Evolutionary conservation across 2,329 filamentous ascomycete species (phyloP).

Genomic region (Phaeosphaeriaceae sp.): DNA sequence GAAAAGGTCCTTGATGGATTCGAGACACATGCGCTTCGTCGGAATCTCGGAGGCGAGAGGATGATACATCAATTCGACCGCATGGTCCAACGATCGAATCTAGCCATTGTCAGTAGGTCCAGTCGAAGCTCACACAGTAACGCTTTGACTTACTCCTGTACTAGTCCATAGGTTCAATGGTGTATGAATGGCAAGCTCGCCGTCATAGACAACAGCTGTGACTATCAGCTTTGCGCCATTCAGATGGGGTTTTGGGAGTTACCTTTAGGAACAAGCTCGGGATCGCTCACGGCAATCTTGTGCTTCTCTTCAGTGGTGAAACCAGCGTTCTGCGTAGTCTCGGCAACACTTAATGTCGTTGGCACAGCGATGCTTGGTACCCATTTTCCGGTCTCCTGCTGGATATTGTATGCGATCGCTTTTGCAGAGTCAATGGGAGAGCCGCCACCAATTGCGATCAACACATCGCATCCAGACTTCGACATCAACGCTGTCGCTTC

Average conservation of each 20-base stretch:
- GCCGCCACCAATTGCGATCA: constrained; percentile 54
- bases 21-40: constrained; percentile 56
- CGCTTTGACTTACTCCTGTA: constrained; percentile 51
- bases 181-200: constrained; percentile 60
- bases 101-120: constrained; percentile 18
- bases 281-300: constrained; percentile 59
- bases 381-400: constrained; percentile 48
- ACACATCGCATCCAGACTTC: constrained; percentile 45
- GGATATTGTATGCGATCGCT: constrained; percentile 49
- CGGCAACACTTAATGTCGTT: constrained; percentile 58
- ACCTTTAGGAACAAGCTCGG: constrained; percentile 53
- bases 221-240: constrained; percentile 25
- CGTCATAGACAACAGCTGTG: constrained; percentile 61
- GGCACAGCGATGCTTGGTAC: constrained; percentile 49
- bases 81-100: constrained; percentile 63
- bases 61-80: constrained; percentile 64
- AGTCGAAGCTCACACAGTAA: background rate
- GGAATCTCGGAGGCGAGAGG: constrained; percentile 60
- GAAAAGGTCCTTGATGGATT: constrained; percentile 60
- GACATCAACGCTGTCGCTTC: constrained; percentile 46
- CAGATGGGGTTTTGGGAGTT: background rate
- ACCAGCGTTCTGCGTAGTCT: constrained; percentile 62
- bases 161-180: constrained; percentile 60
- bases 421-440: constrained; percentile 60
- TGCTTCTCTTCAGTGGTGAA: constrained; percentile 60